These are phyloP conservation scores for Cryptococcus sp. DNA, from an alignment of 1,284 basidiomycete genomes.

Conservation along the genomic window DNA sequence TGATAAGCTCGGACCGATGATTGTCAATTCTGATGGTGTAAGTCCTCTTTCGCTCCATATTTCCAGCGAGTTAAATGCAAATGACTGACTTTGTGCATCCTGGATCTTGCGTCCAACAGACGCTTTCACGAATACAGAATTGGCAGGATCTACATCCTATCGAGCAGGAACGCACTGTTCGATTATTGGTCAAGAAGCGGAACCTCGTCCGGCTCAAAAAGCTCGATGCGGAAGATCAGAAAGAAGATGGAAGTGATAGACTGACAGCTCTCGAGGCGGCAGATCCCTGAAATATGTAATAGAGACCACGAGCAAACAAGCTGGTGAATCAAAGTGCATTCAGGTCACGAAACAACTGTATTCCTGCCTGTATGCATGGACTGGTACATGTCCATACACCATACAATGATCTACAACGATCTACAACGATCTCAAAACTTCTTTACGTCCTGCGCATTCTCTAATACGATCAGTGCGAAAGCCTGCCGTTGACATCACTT, in stretches of 20 bases:
- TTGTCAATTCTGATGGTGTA: conserved; percentile 53
- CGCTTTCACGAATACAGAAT: conserved; percentile 51
- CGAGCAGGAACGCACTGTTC: conserved; percentile 50
- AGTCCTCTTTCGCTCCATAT: conserved; percentile 17
- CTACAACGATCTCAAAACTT: no score
- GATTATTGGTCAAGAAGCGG: conserved; percentile 52
- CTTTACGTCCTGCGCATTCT: no score
- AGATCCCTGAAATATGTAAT: no score
- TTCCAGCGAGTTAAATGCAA: not conserved
- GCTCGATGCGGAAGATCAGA: conserved; percentile 22
- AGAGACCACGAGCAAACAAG: no score
- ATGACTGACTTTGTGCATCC: not conserved
- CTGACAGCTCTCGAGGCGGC: no score
- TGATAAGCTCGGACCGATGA: conserved; percentile 51
- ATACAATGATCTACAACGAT: no score
- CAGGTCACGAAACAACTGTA: no score
- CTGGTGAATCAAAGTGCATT: no score
- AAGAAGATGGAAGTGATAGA: conserved; percentile 5
- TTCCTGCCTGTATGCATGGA: no score
- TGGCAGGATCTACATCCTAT: conserved; percentile 48
- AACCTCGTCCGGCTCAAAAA: conserved; percentile 48
- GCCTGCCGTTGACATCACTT: no score
- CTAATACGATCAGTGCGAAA: no score
- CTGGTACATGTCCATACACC: no score
- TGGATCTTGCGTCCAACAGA: conserved; percentile 23